These are phyloP conservation scores for Tylopilus rubrobrunneus DNA, from an alignment of 768 basidiomycete species.

Conservation along the genomic window DNA sequence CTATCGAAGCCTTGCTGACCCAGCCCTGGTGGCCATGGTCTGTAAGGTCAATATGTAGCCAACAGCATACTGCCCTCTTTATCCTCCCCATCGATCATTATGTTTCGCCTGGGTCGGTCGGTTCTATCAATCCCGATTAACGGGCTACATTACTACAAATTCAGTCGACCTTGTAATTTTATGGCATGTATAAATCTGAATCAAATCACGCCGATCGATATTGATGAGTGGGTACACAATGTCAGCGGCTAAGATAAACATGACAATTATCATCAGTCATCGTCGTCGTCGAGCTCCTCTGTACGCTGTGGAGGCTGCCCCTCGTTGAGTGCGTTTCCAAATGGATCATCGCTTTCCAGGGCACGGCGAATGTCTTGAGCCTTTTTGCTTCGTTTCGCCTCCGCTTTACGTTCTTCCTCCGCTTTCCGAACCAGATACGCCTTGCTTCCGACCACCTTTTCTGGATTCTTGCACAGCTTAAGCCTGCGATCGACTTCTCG, in stretches of 20 bases:
- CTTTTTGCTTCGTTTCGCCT: conserved; percentile 65
- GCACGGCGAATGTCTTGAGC: conserved; percentile 44
- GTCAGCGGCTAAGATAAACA: not conserved
- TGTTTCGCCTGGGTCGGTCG: conserved; percentile 20
- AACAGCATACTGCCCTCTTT: conserved; percentile 34
- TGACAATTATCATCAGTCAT: conserved; percentile 29
- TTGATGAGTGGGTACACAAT: not conserved
- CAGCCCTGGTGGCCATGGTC: conserved; percentile 38
- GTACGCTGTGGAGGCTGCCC: conserved; percentile 23
- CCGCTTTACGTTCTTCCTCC: conserved; percentile 67
- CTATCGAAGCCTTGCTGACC: conserved; percentile 54
- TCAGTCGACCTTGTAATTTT: not conserved
- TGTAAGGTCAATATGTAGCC: conserved; percentile 63
- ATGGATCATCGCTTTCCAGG: conserved; percentile 61
- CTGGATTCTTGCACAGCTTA: conserved; percentile 90
- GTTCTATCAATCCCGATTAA: not conserved
- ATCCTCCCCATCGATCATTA: conserved; percentile 21
- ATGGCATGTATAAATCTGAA: not conserved
- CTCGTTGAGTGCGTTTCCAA: conserved; percentile 52
- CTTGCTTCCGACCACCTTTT: conserved; percentile 88
- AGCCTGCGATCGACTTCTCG: conserved; percentile 87
- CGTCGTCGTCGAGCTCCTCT: conserved; percentile 45
- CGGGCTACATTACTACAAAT: conserved; percentile 21
- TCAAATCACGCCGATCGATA: not conserved
- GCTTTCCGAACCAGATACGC: conserved; percentile 70